Evolutionary conservation across 2,329 filamentous ascomycete genomes (phyloP), one percentile per base, ranked within the genome.

Genomic region (Sporothrix pallida): DNA sequence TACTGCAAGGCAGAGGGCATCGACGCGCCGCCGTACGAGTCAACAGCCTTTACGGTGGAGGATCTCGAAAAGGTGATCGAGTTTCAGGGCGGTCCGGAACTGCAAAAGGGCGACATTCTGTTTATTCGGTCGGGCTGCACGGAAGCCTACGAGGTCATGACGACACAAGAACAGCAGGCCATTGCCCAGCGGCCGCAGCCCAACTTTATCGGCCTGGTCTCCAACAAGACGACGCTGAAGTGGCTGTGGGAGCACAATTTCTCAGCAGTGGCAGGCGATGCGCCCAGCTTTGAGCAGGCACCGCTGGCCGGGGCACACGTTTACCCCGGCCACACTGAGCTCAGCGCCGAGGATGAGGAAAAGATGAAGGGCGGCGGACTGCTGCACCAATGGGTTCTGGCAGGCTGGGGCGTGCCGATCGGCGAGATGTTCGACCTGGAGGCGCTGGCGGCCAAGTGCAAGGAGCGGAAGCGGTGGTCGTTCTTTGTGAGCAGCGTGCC

Each of bases 341-440:
- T 75, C 73, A 67, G 48, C 42, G 63, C 73, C 58, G 56, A 73
- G 68, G 26, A 75, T 72, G 74, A 75, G 71, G 72, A 52, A 12
- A 73, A 44, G 17, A 75, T 81, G 75, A 58, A 81, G 80, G 13
- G 75, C 44, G 75, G 75, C 72, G 77, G 74, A 12, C 72, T 75
- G 75, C 63, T 78, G 46, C 83, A 84, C 75, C 78, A 84, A 76
- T 85, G 82, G 80, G 75, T 85, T 12, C 78, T 87, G 0, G 84
- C 83, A 0, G 85, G 85, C 0, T 88, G 86, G 85, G 86, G 86
- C 0, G 81, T 86, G 81, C 84, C 85, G 0, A 85, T 87, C 52
- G 85, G 85, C 0, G 85, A 87, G 77, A 76, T 86, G 65, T 86
- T 86, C 73, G 82, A 86, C 71, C 75, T 87, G 13, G 83, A 86